Conservation (phyloP, 2,329 filamentous ascomycete species). For the Teratosphaeriaceae sp. region DNA sequence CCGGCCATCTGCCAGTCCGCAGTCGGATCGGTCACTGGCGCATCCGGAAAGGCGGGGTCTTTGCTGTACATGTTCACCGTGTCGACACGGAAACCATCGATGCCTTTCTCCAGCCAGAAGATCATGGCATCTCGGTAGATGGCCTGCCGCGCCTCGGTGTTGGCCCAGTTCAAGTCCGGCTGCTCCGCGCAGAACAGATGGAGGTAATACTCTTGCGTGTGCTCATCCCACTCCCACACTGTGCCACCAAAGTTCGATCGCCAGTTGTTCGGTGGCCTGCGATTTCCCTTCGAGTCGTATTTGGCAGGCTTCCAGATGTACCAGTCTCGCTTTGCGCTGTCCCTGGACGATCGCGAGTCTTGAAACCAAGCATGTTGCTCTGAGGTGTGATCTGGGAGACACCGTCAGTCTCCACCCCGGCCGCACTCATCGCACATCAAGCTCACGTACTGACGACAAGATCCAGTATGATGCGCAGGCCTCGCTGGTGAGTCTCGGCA, state of each 20-base stretch:
- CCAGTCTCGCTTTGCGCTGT: conserved; percentile 52
- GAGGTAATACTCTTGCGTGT: conserved; percentile 67
- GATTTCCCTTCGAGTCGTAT: conserved; percentile 45
- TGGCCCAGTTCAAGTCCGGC: conserved; percentile 82
- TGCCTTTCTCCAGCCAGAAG: conserved; percentile 70
- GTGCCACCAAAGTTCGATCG: conserved; percentile 52
- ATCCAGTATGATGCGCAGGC: conserved; percentile 42
- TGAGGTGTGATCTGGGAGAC: conserved; percentile 25
- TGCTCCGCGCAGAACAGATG: conserved; percentile 71
- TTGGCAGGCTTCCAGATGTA: conserved; percentile 54
- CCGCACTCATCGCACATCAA: too few species aligned
- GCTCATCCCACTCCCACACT: conserved; percentile 65
- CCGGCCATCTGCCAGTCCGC: conserved; percentile 13
- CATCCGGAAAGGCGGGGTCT: conserved; percentile 17
- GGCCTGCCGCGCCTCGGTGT: conserved; percentile 58
- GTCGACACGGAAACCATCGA: conserved; percentile 39
- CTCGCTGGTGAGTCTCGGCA: conserved; percentile 34
- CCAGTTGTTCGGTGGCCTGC: conserved; percentile 70
- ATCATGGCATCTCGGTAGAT: conserved; percentile 54
- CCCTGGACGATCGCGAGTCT: conserved; percentile 45
- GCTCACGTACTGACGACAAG: conserved; percentile 22
- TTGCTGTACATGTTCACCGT: conserved; percentile 25
- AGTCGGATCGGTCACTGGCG: conserved; percentile 14
- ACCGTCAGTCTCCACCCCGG: too few species aligned
- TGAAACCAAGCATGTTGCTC: conserved; percentile 53